Conservation (phyloP, 306 rosid genomes). For the Cercis canadensis region DNA sequence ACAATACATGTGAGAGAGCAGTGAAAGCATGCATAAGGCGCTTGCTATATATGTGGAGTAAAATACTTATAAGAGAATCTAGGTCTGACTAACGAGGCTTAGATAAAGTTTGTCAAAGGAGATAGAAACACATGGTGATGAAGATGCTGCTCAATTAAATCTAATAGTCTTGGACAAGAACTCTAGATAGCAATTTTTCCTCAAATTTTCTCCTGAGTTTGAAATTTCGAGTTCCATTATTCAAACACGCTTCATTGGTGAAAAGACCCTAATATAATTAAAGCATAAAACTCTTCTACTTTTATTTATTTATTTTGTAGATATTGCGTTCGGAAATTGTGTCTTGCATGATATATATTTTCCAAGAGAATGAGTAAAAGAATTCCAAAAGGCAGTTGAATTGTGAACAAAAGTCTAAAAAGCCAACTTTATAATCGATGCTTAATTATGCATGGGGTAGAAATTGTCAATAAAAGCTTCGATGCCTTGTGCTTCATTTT, state of each 20-base stretch:
- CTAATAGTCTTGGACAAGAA: no score
- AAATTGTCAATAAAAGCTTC: conserved; percentile 15
- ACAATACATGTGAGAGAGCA: conserved; percentile 21
- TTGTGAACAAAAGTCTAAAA: conserved; percentile 26
- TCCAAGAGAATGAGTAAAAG: background rate
- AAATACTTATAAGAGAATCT: background rate
- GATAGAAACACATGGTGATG: background rate
- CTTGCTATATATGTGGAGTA: background rate
- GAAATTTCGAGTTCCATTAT: no score
- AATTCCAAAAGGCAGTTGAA: background rate
- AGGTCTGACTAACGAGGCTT: background rate
- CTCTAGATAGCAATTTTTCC: background rate
- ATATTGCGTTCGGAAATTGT: no score
- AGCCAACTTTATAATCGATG: conserved; percentile 24
- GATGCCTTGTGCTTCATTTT: conserved; percentile 18
- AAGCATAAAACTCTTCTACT: no score
- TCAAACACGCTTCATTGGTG: no score
- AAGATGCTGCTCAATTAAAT: background rate
- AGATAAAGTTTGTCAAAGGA: conserved; percentile 9
- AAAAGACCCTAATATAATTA: no score
- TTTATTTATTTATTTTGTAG: no score
- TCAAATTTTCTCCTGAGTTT: background rate
- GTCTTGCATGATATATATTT: no score
- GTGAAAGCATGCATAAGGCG: conserved; percentile 22
- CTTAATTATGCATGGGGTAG: conserved; percentile 30